A percentile compares a stretch with the other conserved stretches of the same genome.
Evolutionary conservation across 2,329 filamentous ascomycete genomes (phyloP).

Genomic region (Aureobasidium mangrovei): DNA sequence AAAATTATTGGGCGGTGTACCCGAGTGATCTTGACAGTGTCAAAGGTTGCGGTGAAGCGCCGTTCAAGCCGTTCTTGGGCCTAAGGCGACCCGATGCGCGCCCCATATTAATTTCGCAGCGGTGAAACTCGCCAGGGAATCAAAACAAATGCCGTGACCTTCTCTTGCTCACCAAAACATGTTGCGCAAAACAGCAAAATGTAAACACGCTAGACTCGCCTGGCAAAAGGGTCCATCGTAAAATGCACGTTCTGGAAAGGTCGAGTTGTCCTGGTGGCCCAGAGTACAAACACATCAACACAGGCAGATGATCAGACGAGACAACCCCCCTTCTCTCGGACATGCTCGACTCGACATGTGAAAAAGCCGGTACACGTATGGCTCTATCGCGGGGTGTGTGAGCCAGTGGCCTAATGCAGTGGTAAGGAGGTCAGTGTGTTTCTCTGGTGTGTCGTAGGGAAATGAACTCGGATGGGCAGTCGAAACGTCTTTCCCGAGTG

Average conservation of each 20-base stretch:
- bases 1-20: slow-evolving; percentile 2
- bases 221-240: not conserved
- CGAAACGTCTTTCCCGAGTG: not conserved
- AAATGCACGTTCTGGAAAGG: not conserved
- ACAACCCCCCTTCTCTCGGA: not conserved
- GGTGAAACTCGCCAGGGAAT: not conserved
- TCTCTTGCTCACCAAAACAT: not conserved
- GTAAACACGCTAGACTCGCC: not conserved
- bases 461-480: not conserved
- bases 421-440: not conserved
- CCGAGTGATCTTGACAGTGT: not conserved
- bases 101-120: slow-evolving; percentile 9
- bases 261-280: not conserved
- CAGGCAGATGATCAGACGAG: not conserved
- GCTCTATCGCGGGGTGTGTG: no score
- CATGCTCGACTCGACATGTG: no score
- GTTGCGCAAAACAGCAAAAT: not conserved
- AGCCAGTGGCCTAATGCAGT: not conserved
- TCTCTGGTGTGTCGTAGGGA: not conserved
- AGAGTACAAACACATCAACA: not conserved
- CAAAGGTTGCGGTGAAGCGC: slow-evolving; percentile 2
- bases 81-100: slow-evolving; percentile 2
- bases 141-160: not conserved
- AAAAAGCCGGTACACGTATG: no score
- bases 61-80: not conserved